These are phyloP conservation scores for Rhodomyrtus tomentosa DNA, from an alignment of 345 rosid species.

Conservation along the genomic window DNA sequence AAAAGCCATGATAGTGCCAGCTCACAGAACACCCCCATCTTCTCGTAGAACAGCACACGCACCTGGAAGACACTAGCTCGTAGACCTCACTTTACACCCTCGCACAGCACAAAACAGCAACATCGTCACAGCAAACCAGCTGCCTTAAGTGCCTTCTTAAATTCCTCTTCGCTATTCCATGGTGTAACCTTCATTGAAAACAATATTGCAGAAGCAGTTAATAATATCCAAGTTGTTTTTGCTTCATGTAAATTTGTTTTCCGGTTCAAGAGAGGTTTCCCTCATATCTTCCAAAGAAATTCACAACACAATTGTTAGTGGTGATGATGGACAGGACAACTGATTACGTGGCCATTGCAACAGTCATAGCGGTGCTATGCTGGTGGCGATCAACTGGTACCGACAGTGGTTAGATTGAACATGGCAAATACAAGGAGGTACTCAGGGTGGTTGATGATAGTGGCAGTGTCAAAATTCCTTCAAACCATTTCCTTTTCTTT, in stretches of 20 bases:
- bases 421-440: background rate
- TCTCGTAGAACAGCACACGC: background rate
- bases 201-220: background rate
- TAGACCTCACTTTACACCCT: background rate
- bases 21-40: background rate
- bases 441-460: background rate
- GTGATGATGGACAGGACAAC: background rate
- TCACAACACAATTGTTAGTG: background rate
- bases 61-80: background rate
- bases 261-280: background rate
- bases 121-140: constrained; percentile 36
- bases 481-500: background rate
- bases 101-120: background rate
- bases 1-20: background rate
- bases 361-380: background rate
- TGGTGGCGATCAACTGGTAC: background rate
- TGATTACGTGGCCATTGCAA: background rate
- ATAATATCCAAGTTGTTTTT: background rate
- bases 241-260: background rate
- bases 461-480: background rate
- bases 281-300: background rate
- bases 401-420: background rate
- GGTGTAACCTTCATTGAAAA: constrained; percentile 24
- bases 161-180: constrained; percentile 36
- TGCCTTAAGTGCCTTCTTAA: constrained; percentile 28